Percentiles rank a stretch among this genome's conserved stretches.
Evolutionary conservation across 2,329 filamentous ascomycete genomes (phyloP).

Genomic region (Trichophaea hybrida): DNA sequence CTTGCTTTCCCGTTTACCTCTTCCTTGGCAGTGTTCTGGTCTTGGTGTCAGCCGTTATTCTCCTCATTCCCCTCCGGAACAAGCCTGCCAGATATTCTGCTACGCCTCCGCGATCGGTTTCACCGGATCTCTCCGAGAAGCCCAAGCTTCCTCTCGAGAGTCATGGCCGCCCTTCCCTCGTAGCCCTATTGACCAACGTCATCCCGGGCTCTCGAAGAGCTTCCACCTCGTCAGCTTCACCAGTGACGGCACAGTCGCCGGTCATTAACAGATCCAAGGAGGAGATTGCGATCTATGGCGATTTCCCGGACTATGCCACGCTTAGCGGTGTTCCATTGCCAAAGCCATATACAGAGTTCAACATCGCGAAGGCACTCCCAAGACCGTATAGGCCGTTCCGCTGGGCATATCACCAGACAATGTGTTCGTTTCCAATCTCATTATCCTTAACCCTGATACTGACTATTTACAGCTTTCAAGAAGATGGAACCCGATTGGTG

Average conservation of each 20-base stretch:
- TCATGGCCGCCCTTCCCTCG: neutral
- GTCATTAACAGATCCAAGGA: conserved; percentile 31
- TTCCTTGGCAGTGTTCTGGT: neutral
- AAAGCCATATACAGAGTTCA: conserved; percentile 46
- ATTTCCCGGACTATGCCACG: conserved; percentile 65
- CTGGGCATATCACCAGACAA: conserved; percentile 80
- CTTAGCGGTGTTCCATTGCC: conserved; percentile 64
- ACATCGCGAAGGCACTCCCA: conserved; percentile 52
- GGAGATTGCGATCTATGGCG: conserved; percentile 55
- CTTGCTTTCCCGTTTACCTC: neutral
- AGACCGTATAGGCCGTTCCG: conserved; percentile 68
- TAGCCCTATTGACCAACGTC: neutral
- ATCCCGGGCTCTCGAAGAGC: neutral
- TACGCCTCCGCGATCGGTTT: neutral
- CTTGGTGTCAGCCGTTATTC: neutral
- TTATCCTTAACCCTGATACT: neutral
- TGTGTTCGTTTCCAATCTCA: conserved; percentile 49
- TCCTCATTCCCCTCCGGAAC: neutral
- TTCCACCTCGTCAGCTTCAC: neutral
- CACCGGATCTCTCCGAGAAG: neutral
- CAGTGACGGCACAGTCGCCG: too few relatives aligned
- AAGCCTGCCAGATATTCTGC: neutral
- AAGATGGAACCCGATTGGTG: conserved; percentile 75
- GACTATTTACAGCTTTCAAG: conserved; percentile 45
- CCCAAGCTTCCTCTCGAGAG: neutral